These are phyloP conservation scores for Lentinula aciculospora DNA, from an alignment of 768 basidiomycete genomes.

Conservation along the genomic window DNA sequence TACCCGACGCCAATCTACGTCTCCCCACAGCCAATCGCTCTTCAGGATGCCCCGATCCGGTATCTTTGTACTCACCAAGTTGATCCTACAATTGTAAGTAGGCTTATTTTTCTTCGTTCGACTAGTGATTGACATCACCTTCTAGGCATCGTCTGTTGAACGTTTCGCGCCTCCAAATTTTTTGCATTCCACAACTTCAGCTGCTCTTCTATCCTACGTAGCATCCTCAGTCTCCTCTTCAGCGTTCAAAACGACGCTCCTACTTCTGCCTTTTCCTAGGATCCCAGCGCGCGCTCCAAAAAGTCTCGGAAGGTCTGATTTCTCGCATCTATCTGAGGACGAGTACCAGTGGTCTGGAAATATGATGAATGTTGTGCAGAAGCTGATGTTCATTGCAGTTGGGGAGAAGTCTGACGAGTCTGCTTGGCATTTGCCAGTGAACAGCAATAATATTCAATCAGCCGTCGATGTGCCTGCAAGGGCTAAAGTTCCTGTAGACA, in stretches of 20 bases:
- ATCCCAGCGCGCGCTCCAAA: slow-evolving; percentile 36
- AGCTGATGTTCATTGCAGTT: slow-evolving; percentile 27
- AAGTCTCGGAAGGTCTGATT: slow-evolving; percentile 25
- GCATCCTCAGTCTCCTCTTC: slow-evolving; percentile 9
- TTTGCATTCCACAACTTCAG: slow-evolving; percentile 42
- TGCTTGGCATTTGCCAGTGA: neutral
- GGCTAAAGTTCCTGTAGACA: neutral
- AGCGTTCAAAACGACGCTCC: slow-evolving; percentile 20
- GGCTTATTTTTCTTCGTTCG: slow-evolving; percentile 2
- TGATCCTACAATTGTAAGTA: slow-evolving; percentile 2
- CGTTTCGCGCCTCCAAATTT: slow-evolving; percentile 53
- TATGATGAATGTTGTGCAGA: slow-evolving; percentile 28
- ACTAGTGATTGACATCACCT: neutral
- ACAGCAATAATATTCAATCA: neutral
- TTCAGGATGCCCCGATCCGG: slow-evolving; percentile 44
- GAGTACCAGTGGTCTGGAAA: slow-evolving; percentile 28
- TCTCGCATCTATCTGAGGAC: slow-evolving; percentile 27
- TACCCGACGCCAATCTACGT: slow-evolving; percentile 49
- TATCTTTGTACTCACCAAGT: slow-evolving; percentile 35
- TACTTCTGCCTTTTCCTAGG: slow-evolving; percentile 46
- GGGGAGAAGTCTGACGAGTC: slow-evolving; percentile 9
- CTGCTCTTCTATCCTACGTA: slow-evolving; percentile 43
- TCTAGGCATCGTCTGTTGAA: slow-evolving; percentile 27
- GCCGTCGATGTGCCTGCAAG: neutral
- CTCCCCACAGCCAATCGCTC: slow-evolving; percentile 24